Base-by-base conservation (phyloP, 495 filamentous ascomycete genomes). In the Neurospora terricola region DNA sequence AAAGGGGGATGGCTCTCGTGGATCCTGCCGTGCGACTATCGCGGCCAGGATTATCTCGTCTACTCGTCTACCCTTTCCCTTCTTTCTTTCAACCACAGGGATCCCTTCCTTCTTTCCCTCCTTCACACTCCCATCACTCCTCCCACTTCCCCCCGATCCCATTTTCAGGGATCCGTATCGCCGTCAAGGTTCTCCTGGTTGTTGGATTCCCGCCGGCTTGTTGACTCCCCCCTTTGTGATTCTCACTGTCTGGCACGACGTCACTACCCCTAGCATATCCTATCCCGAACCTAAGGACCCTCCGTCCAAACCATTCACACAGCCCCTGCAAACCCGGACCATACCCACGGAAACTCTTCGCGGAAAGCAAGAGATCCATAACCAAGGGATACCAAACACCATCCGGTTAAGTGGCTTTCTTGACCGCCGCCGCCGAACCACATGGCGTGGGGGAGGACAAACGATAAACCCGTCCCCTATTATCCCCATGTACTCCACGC, bases 391-490 rank as follows among this genome's bases (percentile, higher is more conserved):
- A 18, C 54, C 54, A 66, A 66, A 66, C 54, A 66, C 54, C 27
- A 62, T 34, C 54, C 54, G 27, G 27, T 27, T 5, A 62, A 66
- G 54, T 66, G 27, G 54, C 54, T 66, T 66, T 66, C 54, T 66
- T 66, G 54, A 66, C 54, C 54, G 54, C 54, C 54, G 54, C 54
- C 54, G 27, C 54, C 54, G 54, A 66, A 71, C 73, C 74, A 78
- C 75, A 77, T 77, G 78, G 45, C 69, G 73, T 45, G 72, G 74
- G 75, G 74, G 75, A 72, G 74, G 76, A 81, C 79, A 81, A 81
- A 80, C 79, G 74, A 74, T 70, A 77, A 72, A 75, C 73, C 42
- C 38, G 37, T 69, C 66, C 72, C 66, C 48, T 38, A 39, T 36
- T 30, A 18, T 34, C 3, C 54, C 54, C 54, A 62, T 62, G 54